Evolutionary conservation across 2,329 filamentous ascomycete genomes (phyloP), one percentile per base, ranked within the genome.

Genomic region (Calonectria leucothoes): DNA sequence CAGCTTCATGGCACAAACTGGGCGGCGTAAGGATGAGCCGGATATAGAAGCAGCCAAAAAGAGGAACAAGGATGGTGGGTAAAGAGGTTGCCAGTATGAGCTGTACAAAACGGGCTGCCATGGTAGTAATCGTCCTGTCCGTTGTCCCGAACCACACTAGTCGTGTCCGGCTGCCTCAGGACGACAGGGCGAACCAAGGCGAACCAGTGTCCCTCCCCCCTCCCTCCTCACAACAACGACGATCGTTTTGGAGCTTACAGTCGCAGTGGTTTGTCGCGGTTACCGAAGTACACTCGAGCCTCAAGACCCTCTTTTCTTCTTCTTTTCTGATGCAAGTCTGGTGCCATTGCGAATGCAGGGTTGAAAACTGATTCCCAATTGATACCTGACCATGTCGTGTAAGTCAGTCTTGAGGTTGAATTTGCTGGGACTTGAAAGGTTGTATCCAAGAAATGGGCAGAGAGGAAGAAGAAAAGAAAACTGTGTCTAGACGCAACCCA

Each of bases 331-430:
- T 7, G 51, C 27, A 42, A 49, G 5, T 4, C 25, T 68, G 23
- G 39, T 20, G 29, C 17, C 37, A 45, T 29, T 23, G 31, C 14
- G 39, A 48, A 66, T 23, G 27, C 48, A n/a, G 29, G 33, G 42
- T 71, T 71, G 70, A 67, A 71, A 52, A 33, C 55, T 33, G 31
- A 35, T 39, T 72, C 70, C 70, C 70, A 69, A 72, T 69, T 69
- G 70, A 49, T 66, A 69, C 70, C 70, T 52, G 65, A 72, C 35
- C 42, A 39, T 8, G 52, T 31, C 17, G 69, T 67, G 52, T 55
- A 71, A 67, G 69, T 55, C 64, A 23, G 15, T 25, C 1, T 33
- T 37, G n/a, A 51, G 25, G 52, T 70, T 52, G 48, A 71, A 71
- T 66, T 23, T 37, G 42, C 31, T 12, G 52, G 35, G 52, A 15